phyloP scores from a whole-genome alignment of 805 yeast genomes.

The Spathaspora passalidarum region DNA sequence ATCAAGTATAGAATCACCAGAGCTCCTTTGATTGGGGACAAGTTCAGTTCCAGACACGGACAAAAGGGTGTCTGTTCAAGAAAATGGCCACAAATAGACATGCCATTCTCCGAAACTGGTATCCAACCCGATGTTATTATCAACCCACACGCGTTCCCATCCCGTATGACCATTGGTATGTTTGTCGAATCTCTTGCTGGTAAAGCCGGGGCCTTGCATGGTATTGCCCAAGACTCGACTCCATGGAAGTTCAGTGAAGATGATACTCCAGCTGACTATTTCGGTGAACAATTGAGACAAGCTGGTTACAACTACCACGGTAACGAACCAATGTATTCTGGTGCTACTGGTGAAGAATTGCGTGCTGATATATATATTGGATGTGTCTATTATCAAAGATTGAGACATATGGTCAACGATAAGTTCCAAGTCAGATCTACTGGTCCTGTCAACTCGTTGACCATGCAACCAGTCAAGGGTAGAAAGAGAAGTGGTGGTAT shows the following conservation, averaged over 20 bases:
- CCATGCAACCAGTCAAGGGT: conserved; percentile 99
- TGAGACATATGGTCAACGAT: conserved; percentile 99
- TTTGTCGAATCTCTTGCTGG: conserved; percentile 98
- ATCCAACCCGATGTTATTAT: conserved; percentile 97
- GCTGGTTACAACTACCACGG: conserved; percentile 98
- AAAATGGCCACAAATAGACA: conserved; percentile 94
- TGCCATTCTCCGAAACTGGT: conserved; percentile 96
- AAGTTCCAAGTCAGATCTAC: conserved; percentile 99
- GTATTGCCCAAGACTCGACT: conserved; percentile 94
- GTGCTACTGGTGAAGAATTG: conserved; percentile 96
- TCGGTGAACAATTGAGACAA: conserved; percentile 83
- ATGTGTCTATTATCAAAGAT: conserved; percentile 94
- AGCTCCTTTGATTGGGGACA: conserved; percentile 94
- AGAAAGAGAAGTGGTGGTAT: conserved; percentile 99
- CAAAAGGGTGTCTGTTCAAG: conserved; percentile 98
- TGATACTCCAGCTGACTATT: conserved; percentile 96
- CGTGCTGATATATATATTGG: conserved; percentile 96
- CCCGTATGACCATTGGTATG: conserved; percentile 99
- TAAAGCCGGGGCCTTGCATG: conserved; percentile 96
- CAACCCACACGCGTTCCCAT: conserved; percentile 99
- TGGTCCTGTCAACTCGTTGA: conserved; percentile 94
- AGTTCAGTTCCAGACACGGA: conserved; percentile 96
- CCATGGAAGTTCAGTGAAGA: conserved; percentile 92
- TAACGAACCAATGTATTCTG: conserved; percentile 98
- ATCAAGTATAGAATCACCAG: conserved; percentile 90